Evolutionary conservation across 164 flowering plant species (phyloP).

Genomic region (Macadamia tetraphylla): DNA sequence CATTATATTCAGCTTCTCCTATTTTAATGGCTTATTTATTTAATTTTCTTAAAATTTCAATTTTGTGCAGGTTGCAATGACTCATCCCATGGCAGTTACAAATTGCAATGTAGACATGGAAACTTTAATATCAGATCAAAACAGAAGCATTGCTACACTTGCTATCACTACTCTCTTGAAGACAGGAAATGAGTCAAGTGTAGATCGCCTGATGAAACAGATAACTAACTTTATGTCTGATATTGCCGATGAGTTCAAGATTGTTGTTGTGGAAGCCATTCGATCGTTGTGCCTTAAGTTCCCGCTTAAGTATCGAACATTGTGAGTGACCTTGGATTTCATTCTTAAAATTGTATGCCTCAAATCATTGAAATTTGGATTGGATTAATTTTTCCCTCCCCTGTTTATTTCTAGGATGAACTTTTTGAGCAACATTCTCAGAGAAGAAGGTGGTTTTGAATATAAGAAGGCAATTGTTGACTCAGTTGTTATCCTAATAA

Average conservation of each 20-base stretch:
- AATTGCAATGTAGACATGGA: conserved; percentile 99
- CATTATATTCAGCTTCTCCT: too few species aligned
- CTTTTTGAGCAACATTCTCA: conserved; percentile 88
- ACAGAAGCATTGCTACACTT: conserved; percentile 96
- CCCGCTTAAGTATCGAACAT: conserved; percentile 85
- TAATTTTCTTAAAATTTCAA: conserved; percentile 4
- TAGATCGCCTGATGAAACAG: conserved; percentile 97
- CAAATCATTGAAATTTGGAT: too few species aligned
- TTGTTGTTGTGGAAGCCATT: conserved; percentile 97
- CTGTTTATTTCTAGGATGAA: conserved; percentile 61
- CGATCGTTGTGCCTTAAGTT: conserved; percentile 91
- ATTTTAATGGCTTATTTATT: background rate
- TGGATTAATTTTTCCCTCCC: too few species aligned
- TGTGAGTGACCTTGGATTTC: conserved; percentile 49
- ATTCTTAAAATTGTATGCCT: background rate
- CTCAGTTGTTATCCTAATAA: conserved; percentile 88
- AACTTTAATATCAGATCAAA: conserved; percentile 92
- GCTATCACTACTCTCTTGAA: conserved; percentile 95
- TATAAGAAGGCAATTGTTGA: conserved; percentile 97
- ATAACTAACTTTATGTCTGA: conserved; percentile 99
- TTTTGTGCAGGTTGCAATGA: conserved; percentile 85
- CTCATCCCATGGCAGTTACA: conserved; percentile 94
- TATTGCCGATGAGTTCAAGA: conserved; percentile 98
- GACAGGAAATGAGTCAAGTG: conserved; percentile 97
- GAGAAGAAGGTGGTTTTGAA: conserved; percentile 99